Percentiles rank a stretch among this genome's conserved stretches.
Evolutionary conservation across 1,284 basidiomycete genomes (phyloP).

Genomic region (Ustanciosporium gigantosporum): DNA sequence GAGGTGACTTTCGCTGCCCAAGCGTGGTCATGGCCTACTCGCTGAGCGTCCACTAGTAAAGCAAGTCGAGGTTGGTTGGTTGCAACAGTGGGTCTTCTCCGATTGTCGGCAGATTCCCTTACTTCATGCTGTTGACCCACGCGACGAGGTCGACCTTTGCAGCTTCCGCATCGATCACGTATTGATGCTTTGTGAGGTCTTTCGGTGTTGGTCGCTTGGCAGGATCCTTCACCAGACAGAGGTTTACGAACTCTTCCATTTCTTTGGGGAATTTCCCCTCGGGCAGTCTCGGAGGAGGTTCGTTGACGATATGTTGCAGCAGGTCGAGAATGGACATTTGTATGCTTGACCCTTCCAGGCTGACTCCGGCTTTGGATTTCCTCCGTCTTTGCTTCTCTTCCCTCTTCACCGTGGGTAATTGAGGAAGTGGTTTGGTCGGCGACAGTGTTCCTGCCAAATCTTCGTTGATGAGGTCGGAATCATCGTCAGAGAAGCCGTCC

Average conservation of each 20-base stretch:
- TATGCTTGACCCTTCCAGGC: constrained; percentile 83
- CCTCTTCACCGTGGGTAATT: constrained; percentile 2
- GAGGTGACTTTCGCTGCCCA: too few species aligned
- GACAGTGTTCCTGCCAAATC: constrained; percentile 50
- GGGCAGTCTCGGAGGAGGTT: constrained; percentile 54
- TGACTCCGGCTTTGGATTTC: constrained; percentile 70
- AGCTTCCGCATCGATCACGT: constrained; percentile 38
- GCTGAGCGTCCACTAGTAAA: too few species aligned
- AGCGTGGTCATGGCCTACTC: too few species aligned
- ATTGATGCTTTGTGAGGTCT: constrained; percentile 46
- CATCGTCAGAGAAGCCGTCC: constrained; percentile 26
- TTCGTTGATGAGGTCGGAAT: constrained; percentile 19
- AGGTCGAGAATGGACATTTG: constrained; percentile 97
- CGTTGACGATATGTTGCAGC: constrained; percentile 92
- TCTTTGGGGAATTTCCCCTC: constrained; percentile 40
- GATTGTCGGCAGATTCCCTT: too few species aligned
- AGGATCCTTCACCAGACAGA: constrained; percentile 56
- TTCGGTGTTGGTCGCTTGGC: constrained; percentile 52
- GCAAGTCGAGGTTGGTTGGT: too few species aligned
- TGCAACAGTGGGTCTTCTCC: too few species aligned
- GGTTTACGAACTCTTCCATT: constrained; percentile 54
- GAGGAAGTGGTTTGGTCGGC: constrained; percentile 42
- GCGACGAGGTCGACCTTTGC: constrained; percentile 42
- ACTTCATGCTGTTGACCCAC: constrained; percentile 43
- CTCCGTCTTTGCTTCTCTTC: constrained; percentile 57